Evolutionary conservation across 2,329 filamentous ascomycete species (phyloP).

Genomic region (Dothistroma septosporum): DNA sequence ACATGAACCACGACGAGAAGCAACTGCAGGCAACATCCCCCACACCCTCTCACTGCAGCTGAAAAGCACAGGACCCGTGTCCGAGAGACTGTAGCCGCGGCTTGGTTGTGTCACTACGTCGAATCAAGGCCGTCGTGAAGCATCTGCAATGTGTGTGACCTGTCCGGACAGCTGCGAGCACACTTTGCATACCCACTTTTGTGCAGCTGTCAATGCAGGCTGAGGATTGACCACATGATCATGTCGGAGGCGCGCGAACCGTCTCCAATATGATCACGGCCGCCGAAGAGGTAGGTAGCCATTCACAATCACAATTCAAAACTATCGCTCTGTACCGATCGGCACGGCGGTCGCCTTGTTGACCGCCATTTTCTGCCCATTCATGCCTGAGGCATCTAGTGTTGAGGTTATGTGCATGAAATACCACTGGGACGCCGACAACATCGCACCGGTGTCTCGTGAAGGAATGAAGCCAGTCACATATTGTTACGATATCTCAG

Average conservation of each 20-base stretch:
- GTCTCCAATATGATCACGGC: not conserved
- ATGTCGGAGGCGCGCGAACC: not conserved
- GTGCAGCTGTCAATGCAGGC: not conserved
- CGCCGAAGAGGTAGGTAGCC: too few relatives aligned
- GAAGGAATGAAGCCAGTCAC: not conserved
- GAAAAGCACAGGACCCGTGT: not conserved
- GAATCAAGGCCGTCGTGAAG: not conserved
- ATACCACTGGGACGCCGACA: not conserved
- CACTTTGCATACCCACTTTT: not conserved
- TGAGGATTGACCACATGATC: not conserved
- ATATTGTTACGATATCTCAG: not conserved
- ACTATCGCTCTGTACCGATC: too few relatives aligned
- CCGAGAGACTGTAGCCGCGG: not conserved
- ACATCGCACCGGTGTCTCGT: not conserved
- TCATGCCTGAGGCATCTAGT: not conserved
- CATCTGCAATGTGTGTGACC: not conserved
- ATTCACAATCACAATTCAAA: too few relatives aligned
- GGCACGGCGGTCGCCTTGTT: not conserved
- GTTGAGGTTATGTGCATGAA: not conserved
- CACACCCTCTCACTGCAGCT: not conserved
- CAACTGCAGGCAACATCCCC: not conserved
- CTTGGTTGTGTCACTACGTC: not conserved
- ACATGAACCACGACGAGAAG: not conserved
- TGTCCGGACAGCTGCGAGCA: not conserved
- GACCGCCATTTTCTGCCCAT: not conserved